Conservation (phyloP, 768 basidiomycete genomes). For the Lactarius quietus region DNA sequence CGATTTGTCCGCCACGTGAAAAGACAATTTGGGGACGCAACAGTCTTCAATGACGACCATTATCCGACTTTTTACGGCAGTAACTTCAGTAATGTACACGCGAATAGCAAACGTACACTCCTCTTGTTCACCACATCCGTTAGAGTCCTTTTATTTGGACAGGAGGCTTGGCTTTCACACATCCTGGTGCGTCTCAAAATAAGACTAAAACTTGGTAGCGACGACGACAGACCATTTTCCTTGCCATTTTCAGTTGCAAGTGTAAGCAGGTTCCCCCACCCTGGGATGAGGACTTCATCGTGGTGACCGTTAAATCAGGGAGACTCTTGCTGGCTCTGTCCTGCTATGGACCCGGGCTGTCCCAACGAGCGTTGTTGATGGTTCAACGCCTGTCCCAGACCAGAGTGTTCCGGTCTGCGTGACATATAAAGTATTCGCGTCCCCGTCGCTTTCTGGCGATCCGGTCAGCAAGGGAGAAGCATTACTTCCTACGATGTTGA, state of each 20-base stretch:
- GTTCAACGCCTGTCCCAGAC: constrained; percentile 37
- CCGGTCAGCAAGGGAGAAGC: constrained; percentile 45
- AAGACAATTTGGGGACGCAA: constrained; percentile 37
- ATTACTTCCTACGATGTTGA: constrained; percentile 55
- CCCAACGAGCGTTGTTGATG: constrained; percentile 32
- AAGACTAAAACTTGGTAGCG: neutral
- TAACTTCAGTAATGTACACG: constrained; percentile 46
- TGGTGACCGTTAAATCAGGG: constrained; percentile 35
- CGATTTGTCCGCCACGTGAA: constrained; percentile 36
- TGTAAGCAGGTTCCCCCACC: constrained; percentile 33
- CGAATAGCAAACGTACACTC: neutral
- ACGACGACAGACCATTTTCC: neutral
- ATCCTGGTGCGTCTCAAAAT: constrained; percentile 35
- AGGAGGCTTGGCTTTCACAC: constrained; percentile 51
- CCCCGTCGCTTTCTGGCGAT: constrained; percentile 35
- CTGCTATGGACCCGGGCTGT: constrained; percentile 57
- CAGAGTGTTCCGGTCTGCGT: constrained; percentile 51
- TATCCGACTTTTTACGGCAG: constrained; percentile 49
- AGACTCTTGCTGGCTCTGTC: constrained; percentile 49
- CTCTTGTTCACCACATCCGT: neutral
- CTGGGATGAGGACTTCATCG: neutral
- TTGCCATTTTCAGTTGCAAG: constrained; percentile 44
- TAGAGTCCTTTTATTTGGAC: constrained; percentile 46
- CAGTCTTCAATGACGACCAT: constrained; percentile 44
- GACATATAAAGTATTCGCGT: constrained; percentile 43